Evolutionary conservation across 2,329 filamentous ascomycete species (phyloP).

Genomic region (Apiospora sp.): DNA sequence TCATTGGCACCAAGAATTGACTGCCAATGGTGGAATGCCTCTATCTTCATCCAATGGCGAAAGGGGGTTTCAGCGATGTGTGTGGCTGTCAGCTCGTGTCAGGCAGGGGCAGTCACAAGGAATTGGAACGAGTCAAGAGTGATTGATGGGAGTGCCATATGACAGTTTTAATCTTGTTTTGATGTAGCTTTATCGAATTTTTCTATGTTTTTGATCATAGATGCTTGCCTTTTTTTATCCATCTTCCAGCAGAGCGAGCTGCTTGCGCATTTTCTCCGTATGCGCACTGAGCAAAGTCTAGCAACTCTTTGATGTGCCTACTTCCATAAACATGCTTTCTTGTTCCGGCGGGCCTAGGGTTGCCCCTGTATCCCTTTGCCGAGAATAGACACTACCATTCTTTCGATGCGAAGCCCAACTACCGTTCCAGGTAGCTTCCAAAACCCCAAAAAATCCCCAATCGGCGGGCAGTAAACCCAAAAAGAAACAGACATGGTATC

Average conservation of each 20-base stretch:
- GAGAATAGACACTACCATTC: slow-evolving; percentile 25
- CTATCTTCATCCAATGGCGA: background rate
- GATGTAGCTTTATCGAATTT: slow-evolving; percentile 22
- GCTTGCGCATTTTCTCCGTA: background rate
- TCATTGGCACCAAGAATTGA: background rate
- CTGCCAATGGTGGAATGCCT: background rate
- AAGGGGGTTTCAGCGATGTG: slow-evolving; percentile 9
- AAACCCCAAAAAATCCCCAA: background rate
- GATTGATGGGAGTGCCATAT: slow-evolving; percentile 9
- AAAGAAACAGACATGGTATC: slow-evolving; percentile 25
- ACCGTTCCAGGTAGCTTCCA: slow-evolving; percentile 9
- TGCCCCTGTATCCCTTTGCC: slow-evolving; percentile 7
- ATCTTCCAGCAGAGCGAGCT: slow-evolving; percentile 9
- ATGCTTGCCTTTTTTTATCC: slow-evolving; percentile 20
- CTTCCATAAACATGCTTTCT: slow-evolving; percentile 5
- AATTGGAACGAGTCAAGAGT: background rate
- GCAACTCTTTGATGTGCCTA: slow-evolving; percentile 9
- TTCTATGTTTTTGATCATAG: slow-evolving; percentile 25
- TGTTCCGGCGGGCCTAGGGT: slow-evolving; percentile 2
- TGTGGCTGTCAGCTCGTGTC: slow-evolving; percentile 8
- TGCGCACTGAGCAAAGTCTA: slow-evolving; percentile 14
- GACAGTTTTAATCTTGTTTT: slow-evolving; percentile 25
- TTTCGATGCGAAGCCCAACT: slow-evolving; percentile 15
- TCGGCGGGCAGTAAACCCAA: background rate
- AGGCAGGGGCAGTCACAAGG: slow-evolving; percentile 20